Conservation (phyloP, 805 yeast species). For the Naumovozyma dairenensis region DNA sequence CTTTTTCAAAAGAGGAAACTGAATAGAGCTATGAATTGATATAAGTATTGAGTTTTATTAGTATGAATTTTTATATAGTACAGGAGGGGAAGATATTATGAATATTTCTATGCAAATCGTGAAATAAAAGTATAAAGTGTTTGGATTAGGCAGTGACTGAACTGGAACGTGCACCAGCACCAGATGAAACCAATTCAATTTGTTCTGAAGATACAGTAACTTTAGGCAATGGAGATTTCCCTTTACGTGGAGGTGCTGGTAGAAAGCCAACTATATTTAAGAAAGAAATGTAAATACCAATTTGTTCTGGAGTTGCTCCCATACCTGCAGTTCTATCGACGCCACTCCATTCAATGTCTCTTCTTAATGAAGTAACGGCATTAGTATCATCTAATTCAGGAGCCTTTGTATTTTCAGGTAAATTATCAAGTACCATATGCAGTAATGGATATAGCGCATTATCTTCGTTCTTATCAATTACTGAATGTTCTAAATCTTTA, state of each 20-base stretch:
- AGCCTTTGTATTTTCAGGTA: conserved; percentile 86
- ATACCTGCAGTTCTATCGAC: conserved; percentile 57
- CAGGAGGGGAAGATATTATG: conserved; percentile 1
- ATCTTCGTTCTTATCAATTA: conserved; percentile 63
- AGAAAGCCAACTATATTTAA: conserved; percentile 73
- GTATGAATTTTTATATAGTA: background rate
- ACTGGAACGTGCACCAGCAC: conserved; percentile 70
- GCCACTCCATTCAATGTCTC: conserved; percentile 55
- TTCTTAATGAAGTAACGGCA: conserved; percentile 57
- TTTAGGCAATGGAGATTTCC: conserved; percentile 42
- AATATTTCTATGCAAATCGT: no score
- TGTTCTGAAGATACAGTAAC: conserved; percentile 48
- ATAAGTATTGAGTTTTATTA: background rate
- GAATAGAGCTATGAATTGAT: conserved; percentile 1
- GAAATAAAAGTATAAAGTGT: background rate
- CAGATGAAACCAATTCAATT: conserved; percentile 45
- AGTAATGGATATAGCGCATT: conserved; percentile 86
- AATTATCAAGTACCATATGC: conserved; percentile 87
- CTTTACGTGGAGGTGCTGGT: conserved; percentile 45
- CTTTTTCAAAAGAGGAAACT: background rate
- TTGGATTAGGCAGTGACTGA: conserved; percentile 32
- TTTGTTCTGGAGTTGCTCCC: conserved; percentile 59
- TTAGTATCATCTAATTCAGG: conserved; percentile 89
- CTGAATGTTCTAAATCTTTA: conserved; percentile 60
- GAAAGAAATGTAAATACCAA: conserved; percentile 74